Base-by-base conservation (phyloP, 148 eudicot genomes). In the Dianthus caryophyllus region DNA sequence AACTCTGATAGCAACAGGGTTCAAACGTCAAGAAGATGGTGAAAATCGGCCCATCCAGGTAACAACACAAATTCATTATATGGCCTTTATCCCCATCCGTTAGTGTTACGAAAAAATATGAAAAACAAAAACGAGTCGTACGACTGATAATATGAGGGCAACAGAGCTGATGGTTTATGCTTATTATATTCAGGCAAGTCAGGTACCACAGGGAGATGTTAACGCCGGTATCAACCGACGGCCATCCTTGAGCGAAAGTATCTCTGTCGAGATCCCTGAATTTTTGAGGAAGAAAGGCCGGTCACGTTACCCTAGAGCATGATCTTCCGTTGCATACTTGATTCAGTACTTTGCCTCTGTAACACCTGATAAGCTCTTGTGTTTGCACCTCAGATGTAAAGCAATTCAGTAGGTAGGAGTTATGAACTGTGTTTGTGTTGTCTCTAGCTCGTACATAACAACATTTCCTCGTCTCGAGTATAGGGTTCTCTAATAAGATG, bases 221-320 rank as follows among this genome's bases (percentile, higher is more conserved):
- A 77, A 71, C 67, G 64, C 48, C 44, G 92, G 96, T 64, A 44
- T 77, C 6, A 85, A 78, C 41, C 76, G 88, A 18, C 85, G 90
- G 36, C 80, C 91, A 46, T 80, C 91, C 44, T 86, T 83, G 78
- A 74, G 76, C 39, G 97, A 90, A 84, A 84, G 90, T 55, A 82
- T 74, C 66, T 78, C 90, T n/a, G 89, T 93, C 62, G 97, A 94
- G 80, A 94, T 94, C 75, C 99, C 99, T 1, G 97, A 94, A 77
- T 94, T 94, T 77, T 77, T 94, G 71, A 90, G 84, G 84, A 94
- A 88, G 86, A 94, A 90, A 78, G 97, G 99, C 60, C 97, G 99
- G 21, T 90, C 99, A 21, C 97, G 96, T 70, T 94, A 78, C 73
- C 96, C 97, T 9, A 71, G 97, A 80, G 90, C 90, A 41, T 93